Conservation (phyloP, 306 rosid genomes). For the Castanopsis chinensis region DNA sequence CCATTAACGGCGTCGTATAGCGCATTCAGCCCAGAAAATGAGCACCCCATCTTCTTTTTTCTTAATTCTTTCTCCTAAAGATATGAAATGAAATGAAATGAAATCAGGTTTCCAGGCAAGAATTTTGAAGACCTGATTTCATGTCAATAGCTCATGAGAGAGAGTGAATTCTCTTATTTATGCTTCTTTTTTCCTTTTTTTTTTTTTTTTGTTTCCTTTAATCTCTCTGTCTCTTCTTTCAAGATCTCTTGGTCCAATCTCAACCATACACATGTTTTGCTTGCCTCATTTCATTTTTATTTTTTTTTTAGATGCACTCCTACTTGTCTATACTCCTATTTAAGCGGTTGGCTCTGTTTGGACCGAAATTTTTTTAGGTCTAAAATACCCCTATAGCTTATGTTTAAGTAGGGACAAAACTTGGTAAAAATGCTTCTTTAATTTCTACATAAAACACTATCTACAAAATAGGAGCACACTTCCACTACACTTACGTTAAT, state of each 20-base stretch:
- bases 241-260: constrained; percentile 23
- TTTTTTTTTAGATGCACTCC: constrained; percentile 6
- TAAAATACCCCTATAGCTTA: too few relatives aligned
- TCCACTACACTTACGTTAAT: too few relatives aligned
- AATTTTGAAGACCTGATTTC: constrained; percentile 55
- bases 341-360: too few relatives aligned
- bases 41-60: constrained; percentile 68
- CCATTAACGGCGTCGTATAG: constrained; percentile 86
- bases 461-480: too few relatives aligned
- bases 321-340: too few relatives aligned
- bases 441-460: too few relatives aligned
- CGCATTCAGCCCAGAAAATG: constrained; percentile 92
- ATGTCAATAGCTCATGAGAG: constrained; percentile 15
- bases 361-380: too few relatives aligned
- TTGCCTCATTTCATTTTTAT: constrained; percentile 15
- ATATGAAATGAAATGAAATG: constrained; percentile 6
- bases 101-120: constrained; percentile 39
- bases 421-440: too few relatives aligned
- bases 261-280: constrained; percentile 34
- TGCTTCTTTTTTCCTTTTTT: background rate
- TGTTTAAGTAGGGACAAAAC: too few relatives aligned
- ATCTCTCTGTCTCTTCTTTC: background rate
- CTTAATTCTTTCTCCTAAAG: background rate
- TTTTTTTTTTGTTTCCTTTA: background rate
- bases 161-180: background rate